These are phyloP conservation scores for Macrolepiota dolichaula DNA, from an alignment of 768 basidiomycete species.

Conservation along the genomic window DNA sequence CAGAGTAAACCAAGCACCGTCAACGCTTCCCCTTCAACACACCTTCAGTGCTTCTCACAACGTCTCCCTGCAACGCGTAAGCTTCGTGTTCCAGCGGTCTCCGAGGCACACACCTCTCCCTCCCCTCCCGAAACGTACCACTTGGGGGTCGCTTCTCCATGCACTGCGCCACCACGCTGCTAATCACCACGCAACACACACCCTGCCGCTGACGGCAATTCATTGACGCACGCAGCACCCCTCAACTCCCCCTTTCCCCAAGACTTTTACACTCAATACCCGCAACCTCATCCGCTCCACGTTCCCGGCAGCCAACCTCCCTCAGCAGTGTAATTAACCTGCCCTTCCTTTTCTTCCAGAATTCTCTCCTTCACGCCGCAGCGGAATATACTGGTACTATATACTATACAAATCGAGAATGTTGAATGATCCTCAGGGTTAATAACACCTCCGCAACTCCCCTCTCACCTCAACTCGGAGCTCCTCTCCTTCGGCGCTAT, in stretches of 20 bases:
- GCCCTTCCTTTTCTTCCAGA: not conserved
- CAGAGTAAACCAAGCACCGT: not conserved
- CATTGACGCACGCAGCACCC: not conserved
- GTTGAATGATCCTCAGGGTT: slow-evolving; percentile 3
- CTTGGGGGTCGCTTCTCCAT: not conserved
- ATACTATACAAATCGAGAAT: not conserved
- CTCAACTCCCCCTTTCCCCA: too few species aligned
- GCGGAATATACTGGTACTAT: too few species aligned
- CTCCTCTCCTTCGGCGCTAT: not conserved
- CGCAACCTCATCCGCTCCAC: not conserved
- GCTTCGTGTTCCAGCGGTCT: not conserved
- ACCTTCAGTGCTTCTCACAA: not conserved
- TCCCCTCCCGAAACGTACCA: not conserved
- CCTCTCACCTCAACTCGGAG: slow-evolving; percentile 8
- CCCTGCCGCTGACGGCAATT: not conserved
- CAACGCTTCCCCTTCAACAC: not conserved
- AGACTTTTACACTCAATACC: not conserved
- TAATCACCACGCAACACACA: not conserved
- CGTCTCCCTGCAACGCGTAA: slow-evolving; percentile 1
- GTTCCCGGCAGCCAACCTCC: not conserved
- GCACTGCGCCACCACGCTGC: not conserved
- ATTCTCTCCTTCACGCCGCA: not conserved
- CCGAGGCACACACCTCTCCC: slow-evolving; percentile 6
- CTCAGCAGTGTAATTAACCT: not conserved
- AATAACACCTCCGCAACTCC: not conserved